Evolutionary conservation across 2,329 filamentous ascomycete genomes (phyloP).

Genomic region (Diplodia mutila): DNA sequence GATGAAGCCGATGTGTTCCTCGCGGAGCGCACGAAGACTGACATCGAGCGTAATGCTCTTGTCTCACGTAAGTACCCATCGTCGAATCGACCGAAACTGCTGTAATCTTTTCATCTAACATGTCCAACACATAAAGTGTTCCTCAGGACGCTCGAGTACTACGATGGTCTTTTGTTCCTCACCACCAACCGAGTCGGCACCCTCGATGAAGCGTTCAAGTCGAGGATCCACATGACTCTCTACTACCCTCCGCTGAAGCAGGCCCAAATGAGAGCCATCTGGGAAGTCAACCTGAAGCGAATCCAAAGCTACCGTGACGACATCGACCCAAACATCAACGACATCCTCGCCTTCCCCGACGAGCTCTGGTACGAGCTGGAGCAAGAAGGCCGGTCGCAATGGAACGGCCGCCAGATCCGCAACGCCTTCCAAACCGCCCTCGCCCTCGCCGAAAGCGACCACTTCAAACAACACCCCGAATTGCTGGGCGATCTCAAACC

Average conservation of each 20-base stretch:
- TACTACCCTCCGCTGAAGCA: slow-evolving; percentile 23
- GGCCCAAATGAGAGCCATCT: slow-evolving; percentile 19
- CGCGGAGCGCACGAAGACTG: slow-evolving; percentile 78
- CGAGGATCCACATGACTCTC: slow-evolving; percentile 28
- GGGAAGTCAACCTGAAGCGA: slow-evolving; percentile 25
- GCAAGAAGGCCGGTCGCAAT: slow-evolving; percentile 11
- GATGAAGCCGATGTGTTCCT: slow-evolving; percentile 34
- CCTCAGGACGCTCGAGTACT: slow-evolving; percentile 38
- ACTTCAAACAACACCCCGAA: not conserved
- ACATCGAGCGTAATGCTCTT: slow-evolving; percentile 81
- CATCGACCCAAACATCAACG: not conserved
- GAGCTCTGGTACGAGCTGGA: not conserved
- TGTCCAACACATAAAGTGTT: slow-evolving; percentile 26
- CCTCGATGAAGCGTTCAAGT: slow-evolving; percentile 27
- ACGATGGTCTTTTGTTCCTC: slow-evolving; percentile 39
- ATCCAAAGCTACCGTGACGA: slow-evolving; percentile 21
- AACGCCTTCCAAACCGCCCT: slow-evolving; percentile 14
- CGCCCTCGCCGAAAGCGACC: slow-evolving; percentile 29
- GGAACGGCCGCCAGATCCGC: slow-evolving; percentile 23
- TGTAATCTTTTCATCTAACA: too few species aligned
- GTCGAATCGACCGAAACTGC: too few species aligned
- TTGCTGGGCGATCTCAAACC: too few species aligned
- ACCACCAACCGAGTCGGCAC: slow-evolving; percentile 27
- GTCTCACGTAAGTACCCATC: slow-evolving; percentile 60
- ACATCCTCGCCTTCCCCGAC: not conserved